Evolutionary conservation across 495 filamentous ascomycete species (phyloP).

Genomic region (Paragyromitra xinjiangensis): DNA sequence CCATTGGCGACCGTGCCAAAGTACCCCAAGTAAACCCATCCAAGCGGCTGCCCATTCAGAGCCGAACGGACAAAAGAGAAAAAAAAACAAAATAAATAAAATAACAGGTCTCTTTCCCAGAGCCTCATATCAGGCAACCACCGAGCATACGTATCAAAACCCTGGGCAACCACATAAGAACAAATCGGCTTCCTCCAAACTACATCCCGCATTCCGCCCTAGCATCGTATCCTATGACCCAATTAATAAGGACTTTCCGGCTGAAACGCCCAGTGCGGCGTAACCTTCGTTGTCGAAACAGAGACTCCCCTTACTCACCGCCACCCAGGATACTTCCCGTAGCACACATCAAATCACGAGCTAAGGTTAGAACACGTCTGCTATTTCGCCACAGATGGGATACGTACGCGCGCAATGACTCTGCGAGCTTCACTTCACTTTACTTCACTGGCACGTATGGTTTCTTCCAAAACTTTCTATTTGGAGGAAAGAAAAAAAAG

Average conservation of each 20-base stretch:
- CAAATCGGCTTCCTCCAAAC: constrained; percentile 16
- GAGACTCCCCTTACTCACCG: neutral
- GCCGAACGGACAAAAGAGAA: neutral
- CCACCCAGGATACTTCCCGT: neutral
- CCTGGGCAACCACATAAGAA: neutral
- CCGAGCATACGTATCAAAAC: neutral
- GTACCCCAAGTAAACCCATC: neutral
- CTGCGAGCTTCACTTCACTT: neutral
- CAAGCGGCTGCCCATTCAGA: neutral
- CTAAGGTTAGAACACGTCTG: neutral
- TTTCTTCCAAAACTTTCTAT: neutral
- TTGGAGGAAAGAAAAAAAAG: neutral
- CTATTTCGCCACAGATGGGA: neutral
- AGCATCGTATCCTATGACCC: neutral
- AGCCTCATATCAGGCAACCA: constrained; percentile 39
- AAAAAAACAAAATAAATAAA: neutral
- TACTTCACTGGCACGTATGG: neutral
- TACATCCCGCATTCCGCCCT: neutral
- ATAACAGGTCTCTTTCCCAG: neutral
- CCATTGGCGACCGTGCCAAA: neutral
- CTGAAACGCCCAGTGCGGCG: neutral
- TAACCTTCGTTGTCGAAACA: neutral
- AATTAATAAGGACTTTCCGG: neutral
- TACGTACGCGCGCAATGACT: neutral
- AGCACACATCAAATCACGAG: no score